phyloP scores from a whole-genome alignment of 176 grass and related monocot species.

The sorghum (Sorghum bicolor) region DNA sequence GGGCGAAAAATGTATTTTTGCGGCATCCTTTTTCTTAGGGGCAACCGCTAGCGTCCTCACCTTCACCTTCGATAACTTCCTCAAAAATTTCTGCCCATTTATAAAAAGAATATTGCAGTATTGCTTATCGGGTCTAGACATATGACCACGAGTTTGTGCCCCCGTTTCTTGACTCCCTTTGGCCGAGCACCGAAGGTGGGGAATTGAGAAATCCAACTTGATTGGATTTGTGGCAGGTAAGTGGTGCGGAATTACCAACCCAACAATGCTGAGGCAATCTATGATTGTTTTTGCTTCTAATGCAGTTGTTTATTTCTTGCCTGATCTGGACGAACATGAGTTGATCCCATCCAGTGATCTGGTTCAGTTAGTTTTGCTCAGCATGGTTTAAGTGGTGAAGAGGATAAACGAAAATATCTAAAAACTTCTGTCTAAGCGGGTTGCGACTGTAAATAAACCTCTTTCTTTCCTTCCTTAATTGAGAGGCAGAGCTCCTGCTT shows the following conservation, averaged over 20 bases:
- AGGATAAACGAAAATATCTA: not conserved
- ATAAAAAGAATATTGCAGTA: not conserved
- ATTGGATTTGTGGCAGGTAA: slow-evolving; percentile 24
- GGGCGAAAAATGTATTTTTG: not conserved
- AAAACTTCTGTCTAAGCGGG: no score
- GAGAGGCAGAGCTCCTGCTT: no score
- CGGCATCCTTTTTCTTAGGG: not conserved
- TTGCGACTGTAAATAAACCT: no score
- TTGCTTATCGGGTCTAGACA: not conserved
- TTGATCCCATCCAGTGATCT: slow-evolving; percentile 10
- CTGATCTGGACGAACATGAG: slow-evolving; percentile 1
- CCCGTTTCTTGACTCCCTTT: not conserved
- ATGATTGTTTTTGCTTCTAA: not conserved
- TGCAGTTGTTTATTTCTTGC: not conserved
- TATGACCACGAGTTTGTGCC: not conserved
- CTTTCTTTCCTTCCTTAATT: no score
- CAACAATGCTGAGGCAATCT: slow-evolving; percentile 19
- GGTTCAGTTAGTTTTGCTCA: slow-evolving; percentile 1
- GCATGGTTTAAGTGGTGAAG: not conserved
- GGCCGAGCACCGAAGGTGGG: not conserved
- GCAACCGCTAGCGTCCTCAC: slow-evolving; percentile 5
- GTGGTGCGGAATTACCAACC: not conserved
- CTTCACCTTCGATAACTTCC: not conserved
- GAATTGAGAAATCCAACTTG: not conserved
- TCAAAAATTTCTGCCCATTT: not conserved